phyloP scores from a whole-genome alignment of 441 rosid genomes.

The Pelargonium citronellum region DNA sequence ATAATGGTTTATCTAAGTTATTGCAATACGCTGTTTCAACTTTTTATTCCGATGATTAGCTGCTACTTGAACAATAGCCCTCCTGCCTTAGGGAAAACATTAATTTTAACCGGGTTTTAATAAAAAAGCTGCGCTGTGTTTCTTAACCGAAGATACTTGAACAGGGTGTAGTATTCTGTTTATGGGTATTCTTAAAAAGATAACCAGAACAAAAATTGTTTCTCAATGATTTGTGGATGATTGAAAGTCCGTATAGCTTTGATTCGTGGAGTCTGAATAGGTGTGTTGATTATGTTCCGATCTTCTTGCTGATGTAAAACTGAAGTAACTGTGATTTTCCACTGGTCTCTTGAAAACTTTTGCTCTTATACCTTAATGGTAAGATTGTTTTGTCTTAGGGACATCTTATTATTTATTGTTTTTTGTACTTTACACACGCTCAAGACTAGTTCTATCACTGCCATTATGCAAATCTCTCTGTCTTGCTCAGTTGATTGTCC shows the following conservation, averaged over 20 bases:
- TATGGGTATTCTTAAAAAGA: background rate
- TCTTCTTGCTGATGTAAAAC: background rate
- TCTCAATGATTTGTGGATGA: background rate
- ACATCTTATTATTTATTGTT: background rate
- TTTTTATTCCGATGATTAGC: background rate
- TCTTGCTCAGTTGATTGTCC: background rate
- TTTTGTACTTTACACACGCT: no score
- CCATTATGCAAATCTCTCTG: background rate
- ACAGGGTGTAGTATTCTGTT: background rate
- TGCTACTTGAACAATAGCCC: background rate
- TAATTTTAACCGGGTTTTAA: background rate
- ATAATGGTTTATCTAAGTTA: background rate
- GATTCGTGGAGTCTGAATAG: background rate
- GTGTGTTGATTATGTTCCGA: background rate
- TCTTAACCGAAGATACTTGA: background rate
- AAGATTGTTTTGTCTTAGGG: background rate
- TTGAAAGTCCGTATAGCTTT: background rate
- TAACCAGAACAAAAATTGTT: background rate
- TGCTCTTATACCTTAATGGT: background rate
- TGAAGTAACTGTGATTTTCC: no score
- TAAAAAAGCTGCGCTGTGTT: background rate
- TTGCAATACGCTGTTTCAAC: background rate
- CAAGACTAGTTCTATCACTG: no score
- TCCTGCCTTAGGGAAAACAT: background rate
- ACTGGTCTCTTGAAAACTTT: background rate